These are phyloP conservation scores for Septoria linicola DNA, from an alignment of 2,329 filamentous ascomycete genomes.

Conservation along the genomic window DNA sequence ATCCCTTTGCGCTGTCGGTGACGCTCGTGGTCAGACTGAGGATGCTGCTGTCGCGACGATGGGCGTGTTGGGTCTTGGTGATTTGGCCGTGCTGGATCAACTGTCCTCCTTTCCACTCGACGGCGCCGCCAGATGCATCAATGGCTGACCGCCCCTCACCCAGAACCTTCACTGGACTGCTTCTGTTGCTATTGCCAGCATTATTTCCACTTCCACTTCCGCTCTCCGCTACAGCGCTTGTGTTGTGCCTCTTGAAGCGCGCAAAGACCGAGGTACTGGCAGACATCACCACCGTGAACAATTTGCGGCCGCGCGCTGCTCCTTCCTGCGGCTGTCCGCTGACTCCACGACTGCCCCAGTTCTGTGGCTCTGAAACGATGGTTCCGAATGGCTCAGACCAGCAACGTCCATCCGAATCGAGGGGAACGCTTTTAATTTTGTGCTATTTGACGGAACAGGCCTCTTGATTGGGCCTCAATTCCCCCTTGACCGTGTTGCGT, in stretches of 20 bases:
- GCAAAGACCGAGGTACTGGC: constrained; percentile 11
- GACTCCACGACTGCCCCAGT: not conserved
- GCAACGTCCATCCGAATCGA: not conserved
- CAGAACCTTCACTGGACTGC: no score
- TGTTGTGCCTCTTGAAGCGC: constrained; percentile 11
- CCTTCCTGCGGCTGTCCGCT: not conserved
- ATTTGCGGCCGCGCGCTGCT: not conserved
- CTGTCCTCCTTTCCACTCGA: constrained; percentile 12
- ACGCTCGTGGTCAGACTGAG: constrained; percentile 34
- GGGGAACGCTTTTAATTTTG: not conserved
- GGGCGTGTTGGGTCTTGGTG: constrained; percentile 7
- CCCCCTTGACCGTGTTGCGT: not conserved
- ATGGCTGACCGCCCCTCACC: no score
- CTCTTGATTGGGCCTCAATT: constrained; percentile 2
- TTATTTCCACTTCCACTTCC: not conserved
- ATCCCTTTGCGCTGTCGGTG: constrained; percentile 39
- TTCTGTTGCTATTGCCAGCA: constrained; percentile 3
- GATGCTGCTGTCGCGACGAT: constrained; percentile 32
- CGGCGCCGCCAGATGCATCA: not conserved
- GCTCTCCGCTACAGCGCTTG: not conserved
- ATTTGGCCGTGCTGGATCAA: constrained; percentile 5
- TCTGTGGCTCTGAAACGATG: not conserved
- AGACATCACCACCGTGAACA: no score
- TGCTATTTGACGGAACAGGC: not conserved
- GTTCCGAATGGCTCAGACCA: not conserved